A percentile compares a stretch with the other conserved stretches of the same genome.
These are phyloP conservation scores for Sporothrix brunneoviolacea DNA, from an alignment of 2,329 filamentous ascomycete genomes.

Conservation along the genomic window DNA sequence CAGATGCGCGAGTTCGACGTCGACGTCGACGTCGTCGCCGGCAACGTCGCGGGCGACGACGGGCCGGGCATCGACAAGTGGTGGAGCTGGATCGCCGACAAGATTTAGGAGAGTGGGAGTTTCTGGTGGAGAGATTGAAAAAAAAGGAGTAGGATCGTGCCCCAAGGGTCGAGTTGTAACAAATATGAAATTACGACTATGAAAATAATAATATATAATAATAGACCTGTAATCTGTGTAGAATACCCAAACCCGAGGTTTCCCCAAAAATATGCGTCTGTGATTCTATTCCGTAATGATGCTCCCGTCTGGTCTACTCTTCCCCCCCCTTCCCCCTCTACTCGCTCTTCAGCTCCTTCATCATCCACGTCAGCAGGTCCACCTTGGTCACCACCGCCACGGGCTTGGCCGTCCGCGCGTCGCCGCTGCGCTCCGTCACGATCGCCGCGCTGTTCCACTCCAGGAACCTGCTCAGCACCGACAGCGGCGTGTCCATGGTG, in stretches of 20 bases:
- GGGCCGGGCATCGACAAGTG: constrained; percentile 70
- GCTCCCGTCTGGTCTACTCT: background rate
- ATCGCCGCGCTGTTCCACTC: constrained; percentile 97
- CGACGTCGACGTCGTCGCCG: constrained; percentile 68
- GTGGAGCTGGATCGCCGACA: constrained; percentile 84
- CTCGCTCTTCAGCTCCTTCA: constrained; percentile 50
- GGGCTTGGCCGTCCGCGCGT: constrained; percentile 60
- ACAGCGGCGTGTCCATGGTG: constrained; percentile 79
- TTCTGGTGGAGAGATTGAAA: background rate
- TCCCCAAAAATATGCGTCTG: too few relatives aligned
- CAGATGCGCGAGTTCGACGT: constrained; percentile 81
- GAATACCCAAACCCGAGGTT: too few relatives aligned
- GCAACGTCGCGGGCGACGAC: constrained; percentile 58
- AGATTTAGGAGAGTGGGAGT: constrained; percentile 43
- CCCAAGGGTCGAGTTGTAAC: too few relatives aligned
- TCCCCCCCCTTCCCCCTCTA: background rate
- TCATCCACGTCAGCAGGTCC: constrained; percentile 86
- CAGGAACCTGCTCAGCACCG: constrained; percentile 82
- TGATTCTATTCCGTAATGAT: too few relatives aligned
- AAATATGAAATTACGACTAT: too few relatives aligned
- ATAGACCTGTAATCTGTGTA: too few relatives aligned
- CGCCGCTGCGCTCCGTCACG: constrained; percentile 68
- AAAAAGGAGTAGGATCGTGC: too few relatives aligned
- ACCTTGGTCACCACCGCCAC: constrained; percentile 94
- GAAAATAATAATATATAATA: too few relatives aligned